Percentiles rank a stretch among this genome's conserved stretches.
These are phyloP conservation scores for Saccharomycopsis sp. DNA, from an alignment of 805 yeast species.

Conservation along the genomic window DNA sequence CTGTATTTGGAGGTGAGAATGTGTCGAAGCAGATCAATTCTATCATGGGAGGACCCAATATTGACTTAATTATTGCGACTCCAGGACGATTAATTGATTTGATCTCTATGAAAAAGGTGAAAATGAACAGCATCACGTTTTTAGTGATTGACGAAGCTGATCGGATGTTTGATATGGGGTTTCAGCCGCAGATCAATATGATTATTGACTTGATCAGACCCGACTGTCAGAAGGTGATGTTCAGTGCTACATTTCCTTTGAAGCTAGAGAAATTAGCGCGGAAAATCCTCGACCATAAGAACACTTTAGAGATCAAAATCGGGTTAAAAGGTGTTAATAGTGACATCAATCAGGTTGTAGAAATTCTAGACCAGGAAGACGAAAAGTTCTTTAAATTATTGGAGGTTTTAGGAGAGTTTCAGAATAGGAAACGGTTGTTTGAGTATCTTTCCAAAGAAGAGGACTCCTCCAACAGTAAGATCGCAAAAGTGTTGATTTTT, in stretches of 20 bases:
- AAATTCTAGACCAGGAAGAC: conserved; percentile 45
- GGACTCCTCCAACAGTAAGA: conserved; percentile 16
- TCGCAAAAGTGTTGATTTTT: conserved; percentile 63
- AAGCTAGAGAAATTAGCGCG: conserved; percentile 72
- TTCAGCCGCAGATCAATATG: conserved; percentile 89
- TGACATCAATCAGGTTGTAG: conserved; percentile 68
- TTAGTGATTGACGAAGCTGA: conserved; percentile 96
- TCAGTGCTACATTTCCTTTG: conserved; percentile 89
- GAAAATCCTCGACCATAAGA: conserved; percentile 39
- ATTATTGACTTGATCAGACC: conserved; percentile 72
- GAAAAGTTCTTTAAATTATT: conserved; percentile 53
- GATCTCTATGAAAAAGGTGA: conserved; percentile 49
- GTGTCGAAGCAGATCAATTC: conserved; percentile 17
- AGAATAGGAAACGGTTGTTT: conserved; percentile 4
- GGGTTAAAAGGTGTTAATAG: conserved; percentile 81
- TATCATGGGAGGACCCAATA: conserved; percentile 4
- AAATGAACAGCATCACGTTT: conserved; percentile 51
- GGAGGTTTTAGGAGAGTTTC: conserved; percentile 43
- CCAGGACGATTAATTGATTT: conserved; percentile 94
- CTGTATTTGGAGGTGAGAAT: conserved; percentile 57
- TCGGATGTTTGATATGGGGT: conserved; percentile 93
- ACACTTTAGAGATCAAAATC: conserved; percentile 71
- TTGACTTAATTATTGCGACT: conserved; percentile 78
- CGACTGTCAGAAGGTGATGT: conserved; percentile 81
- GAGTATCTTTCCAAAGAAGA: conserved; percentile 26